Percentiles rank a stretch among this genome's conserved stretches.
Conservation (phyloP, 768 basidiomycete species). For the Boletus huronensis region DNA sequence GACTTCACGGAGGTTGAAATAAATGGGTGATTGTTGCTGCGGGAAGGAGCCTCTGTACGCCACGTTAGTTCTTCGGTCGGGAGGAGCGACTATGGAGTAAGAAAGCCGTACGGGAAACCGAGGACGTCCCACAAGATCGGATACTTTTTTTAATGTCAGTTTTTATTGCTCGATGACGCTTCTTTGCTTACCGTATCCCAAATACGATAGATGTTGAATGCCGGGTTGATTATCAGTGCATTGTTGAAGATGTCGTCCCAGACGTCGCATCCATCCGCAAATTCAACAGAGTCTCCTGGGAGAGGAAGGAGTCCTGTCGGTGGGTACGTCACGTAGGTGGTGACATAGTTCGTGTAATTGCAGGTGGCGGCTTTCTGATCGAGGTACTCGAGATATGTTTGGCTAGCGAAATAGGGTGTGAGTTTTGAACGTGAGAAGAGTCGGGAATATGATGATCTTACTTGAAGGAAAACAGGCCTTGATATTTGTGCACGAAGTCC, state of each 20-base stretch:
- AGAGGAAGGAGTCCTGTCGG: constrained; percentile 65
- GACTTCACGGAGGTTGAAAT: constrained; percentile 68
- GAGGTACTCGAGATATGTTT: constrained; percentile 58
- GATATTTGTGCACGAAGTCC: constrained; percentile 68
- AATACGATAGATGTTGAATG: constrained; percentile 74
- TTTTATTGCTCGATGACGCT: neutral
- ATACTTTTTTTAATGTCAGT: constrained; percentile 31
- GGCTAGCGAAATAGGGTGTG: constrained; percentile 33
- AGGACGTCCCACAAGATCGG: constrained; percentile 78
- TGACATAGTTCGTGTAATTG: constrained; percentile 59
- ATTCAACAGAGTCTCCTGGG: constrained; percentile 51
- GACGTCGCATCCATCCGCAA: constrained; percentile 55
- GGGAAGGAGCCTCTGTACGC: constrained; percentile 49
- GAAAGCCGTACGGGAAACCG: constrained; percentile 62
- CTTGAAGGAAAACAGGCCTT: constrained; percentile 72
- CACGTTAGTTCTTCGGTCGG: neutral
- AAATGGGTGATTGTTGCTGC: constrained; percentile 58
- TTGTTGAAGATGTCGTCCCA: constrained; percentile 66
- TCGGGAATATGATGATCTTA: constrained; percentile 29
- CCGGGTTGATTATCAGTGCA: constrained; percentile 62
- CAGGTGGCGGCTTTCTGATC: constrained; percentile 52
- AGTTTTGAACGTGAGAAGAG: neutral
- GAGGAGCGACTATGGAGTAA: neutral
- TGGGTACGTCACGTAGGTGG: constrained; percentile 63
- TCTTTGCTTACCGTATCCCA: constrained; percentile 53